phyloP scores from a whole-genome alignment of 371 early-diverging fungal genomes.

The Paraphysoderma sedebokerense region DNA sequence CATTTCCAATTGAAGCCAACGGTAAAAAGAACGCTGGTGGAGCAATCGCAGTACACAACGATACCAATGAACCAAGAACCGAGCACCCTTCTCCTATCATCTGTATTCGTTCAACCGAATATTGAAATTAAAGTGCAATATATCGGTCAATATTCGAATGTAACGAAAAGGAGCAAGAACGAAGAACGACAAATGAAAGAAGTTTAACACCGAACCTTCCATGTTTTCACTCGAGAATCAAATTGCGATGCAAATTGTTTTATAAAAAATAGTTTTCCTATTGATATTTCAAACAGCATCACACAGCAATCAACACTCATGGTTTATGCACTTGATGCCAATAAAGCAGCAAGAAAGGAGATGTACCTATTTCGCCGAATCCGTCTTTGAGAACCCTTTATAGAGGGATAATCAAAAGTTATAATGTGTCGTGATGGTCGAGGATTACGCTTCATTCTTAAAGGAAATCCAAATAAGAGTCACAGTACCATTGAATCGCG shows the following conservation, averaged over 20 bases:
- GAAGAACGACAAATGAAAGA: slow-evolving; percentile 3
- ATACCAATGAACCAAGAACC: slow-evolving; percentile 33
- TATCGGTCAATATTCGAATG: too few relatives aligned
- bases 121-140: too few relatives aligned
- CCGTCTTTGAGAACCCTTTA: slow-evolving; percentile 46
- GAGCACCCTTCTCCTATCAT: slow-evolving; percentile 30
- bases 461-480: background rate
- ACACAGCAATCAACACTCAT: too few relatives aligned
- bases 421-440: background rate
- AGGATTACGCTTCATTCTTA: background rate
- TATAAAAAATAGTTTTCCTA: slow-evolving; percentile 55
- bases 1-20: slow-evolving; percentile 40
- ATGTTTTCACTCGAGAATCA: slow-evolving; percentile 54
- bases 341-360: too few relatives aligned
- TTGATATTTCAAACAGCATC: too few relatives aligned
- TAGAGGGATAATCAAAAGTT: background rate
- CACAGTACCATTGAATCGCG: slow-evolving; percentile 41
- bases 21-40: slow-evolving; percentile 32
- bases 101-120: too few relatives aligned
- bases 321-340: too few relatives aligned
- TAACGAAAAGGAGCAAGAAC: background rate
- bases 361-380: slow-evolving; percentile 46
- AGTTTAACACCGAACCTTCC: slow-evolving; percentile 39
- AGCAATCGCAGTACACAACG: slow-evolving; percentile 35
- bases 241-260: slow-evolving; percentile 44